Conservation (phyloP, 2,329 filamentous ascomycete species). For the Alternaria brassicicola region DNA sequence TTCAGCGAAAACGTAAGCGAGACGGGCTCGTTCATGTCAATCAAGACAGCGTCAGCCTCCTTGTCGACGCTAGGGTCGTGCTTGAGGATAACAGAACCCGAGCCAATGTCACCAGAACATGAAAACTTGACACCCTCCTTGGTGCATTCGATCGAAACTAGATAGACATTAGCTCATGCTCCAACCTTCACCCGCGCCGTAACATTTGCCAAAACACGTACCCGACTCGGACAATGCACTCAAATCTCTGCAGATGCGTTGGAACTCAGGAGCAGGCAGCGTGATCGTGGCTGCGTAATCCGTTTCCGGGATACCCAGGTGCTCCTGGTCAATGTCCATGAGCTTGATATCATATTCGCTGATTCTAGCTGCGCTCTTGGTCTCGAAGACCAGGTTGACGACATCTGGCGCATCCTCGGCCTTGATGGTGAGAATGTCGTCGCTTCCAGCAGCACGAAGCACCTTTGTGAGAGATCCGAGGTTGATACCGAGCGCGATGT, state of each 20-base stretch:
- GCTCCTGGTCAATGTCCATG: constrained; percentile 99
- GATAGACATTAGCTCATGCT: constrained; percentile 27
- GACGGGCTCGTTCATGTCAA: constrained; percentile 90
- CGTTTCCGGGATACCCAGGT: constrained; percentile 98
- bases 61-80: constrained; percentile 90
- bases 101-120: constrained; percentile 93
- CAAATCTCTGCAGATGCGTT: constrained; percentile 92
- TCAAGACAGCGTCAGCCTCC: constrained; percentile 76
- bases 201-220: constrained; percentile 54
- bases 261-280: constrained; percentile 90
- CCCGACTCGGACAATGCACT: constrained; percentile 93
- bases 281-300: constrained; percentile 91
- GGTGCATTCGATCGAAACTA: constrained; percentile 92
- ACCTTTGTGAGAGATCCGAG: constrained; percentile 96
- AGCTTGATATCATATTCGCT: constrained; percentile 99
- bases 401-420: constrained; percentile 96
- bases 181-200: background rate
- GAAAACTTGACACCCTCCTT: constrained; percentile 98
- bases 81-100: constrained; percentile 89
- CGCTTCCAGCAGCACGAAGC: constrained; percentile 88
- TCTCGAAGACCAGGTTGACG: constrained; percentile 96
- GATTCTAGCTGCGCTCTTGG: constrained; percentile 81
- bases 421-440: constrained; percentile 95
- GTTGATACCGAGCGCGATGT: constrained; percentile 98
- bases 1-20: constrained; percentile 97